Conservation (phyloP, 2,329 filamentous ascomycete species). For the Graphium sp. region DNA sequence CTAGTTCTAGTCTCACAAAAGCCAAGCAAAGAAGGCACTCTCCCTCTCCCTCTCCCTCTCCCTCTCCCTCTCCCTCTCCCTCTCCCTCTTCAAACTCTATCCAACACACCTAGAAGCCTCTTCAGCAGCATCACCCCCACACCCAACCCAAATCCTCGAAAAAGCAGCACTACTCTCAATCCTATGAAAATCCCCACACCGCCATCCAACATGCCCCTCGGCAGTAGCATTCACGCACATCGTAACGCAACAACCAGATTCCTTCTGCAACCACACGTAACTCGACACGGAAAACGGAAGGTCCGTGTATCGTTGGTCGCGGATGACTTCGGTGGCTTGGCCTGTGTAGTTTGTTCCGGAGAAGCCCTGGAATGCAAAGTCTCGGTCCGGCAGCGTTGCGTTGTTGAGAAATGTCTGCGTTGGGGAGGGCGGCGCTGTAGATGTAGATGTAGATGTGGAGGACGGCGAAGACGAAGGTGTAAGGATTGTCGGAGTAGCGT, state of each 20-base stretch:
- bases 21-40: no score
- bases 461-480: not conserved
- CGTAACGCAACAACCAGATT: conserved; percentile 9
- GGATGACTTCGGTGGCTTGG: conserved; percentile 8
- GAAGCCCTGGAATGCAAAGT: conserved; percentile 16
- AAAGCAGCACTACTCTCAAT: no score
- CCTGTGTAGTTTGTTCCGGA: conserved; percentile 10
- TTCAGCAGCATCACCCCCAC: no score
- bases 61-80: no score
- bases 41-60: no score
- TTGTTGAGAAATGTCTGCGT: conserved; percentile 10
- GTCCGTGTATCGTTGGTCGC: conserved; percentile 10
- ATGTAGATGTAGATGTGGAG: conserved; percentile 1
- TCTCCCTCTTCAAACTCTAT: no score
- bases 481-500: not conserved
- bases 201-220: no score
- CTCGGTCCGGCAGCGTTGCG: conserved; percentile 6
- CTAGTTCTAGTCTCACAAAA: no score
- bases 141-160: no score
- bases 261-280: conserved; percentile 9
- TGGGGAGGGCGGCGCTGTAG: conserved; percentile 1
- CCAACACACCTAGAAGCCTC: no score
- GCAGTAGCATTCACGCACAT: conserved; percentile 11
- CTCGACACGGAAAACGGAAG: conserved; percentile 8
- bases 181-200: no score